Evolutionary conservation across 192 early-diverging fungal species (phyloP).

Genomic region (Lunasporangiospora selenospora): DNA sequence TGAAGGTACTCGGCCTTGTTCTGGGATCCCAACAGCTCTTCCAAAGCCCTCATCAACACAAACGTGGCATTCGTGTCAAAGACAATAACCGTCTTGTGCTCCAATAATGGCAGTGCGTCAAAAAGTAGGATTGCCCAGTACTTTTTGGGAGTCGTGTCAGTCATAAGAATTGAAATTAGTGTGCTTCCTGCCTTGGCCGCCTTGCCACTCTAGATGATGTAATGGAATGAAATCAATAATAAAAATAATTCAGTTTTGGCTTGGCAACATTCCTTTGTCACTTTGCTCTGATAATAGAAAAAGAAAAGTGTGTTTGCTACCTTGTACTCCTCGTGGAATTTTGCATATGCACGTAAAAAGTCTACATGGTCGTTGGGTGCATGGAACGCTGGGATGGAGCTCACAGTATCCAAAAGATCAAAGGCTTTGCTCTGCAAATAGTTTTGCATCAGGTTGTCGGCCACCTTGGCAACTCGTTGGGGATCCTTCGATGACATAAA

Average conservation of each 20-base stretch:
- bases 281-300: constrained; percentile 12
- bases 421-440: constrained; percentile 55
- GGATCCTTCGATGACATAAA: constrained; percentile 61
- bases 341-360: constrained; percentile 62
- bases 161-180: constrained; percentile 54
- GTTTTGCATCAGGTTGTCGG: constrained; percentile 60
- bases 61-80: constrained; percentile 63
- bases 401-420: constrained; percentile 50
- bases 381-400: constrained; percentile 31
- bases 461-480: constrained; percentile 55
- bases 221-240: too few species aligned
- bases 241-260: too few species aligned
- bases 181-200: constrained; percentile 45
- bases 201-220: constrained; percentile 13
- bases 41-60: constrained; percentile 71
- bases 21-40: constrained; percentile 52
- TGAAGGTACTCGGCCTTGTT: constrained; percentile 36
- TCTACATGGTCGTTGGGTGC: constrained; percentile 54
- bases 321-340: constrained; percentile 61
- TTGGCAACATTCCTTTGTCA: background rate
- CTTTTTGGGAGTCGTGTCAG: constrained; percentile 57
- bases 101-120: constrained; percentile 68
- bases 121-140: constrained; percentile 59
- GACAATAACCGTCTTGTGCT: constrained; percentile 57
- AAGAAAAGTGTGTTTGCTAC: constrained; percentile 16